Evolutionary conservation across 352 stramenopile genomes (phyloP).

Genomic region (Pythium biforme): DNA sequence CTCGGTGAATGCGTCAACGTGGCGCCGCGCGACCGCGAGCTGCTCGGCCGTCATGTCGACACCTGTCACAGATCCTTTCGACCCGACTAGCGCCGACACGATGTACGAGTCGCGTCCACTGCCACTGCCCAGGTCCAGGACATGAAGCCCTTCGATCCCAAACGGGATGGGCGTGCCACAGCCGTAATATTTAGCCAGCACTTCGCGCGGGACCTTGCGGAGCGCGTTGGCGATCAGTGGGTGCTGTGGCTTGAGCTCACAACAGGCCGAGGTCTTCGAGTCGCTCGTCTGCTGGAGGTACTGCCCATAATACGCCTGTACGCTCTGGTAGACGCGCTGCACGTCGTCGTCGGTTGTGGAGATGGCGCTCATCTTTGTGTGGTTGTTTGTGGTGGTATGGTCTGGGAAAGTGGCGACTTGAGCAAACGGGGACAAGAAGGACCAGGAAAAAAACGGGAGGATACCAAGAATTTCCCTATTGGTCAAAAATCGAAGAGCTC

Average conservation of each 20-base stretch:
- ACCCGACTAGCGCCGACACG: conserved; percentile 74
- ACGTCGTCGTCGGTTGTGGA: background rate
- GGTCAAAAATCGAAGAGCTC: no score
- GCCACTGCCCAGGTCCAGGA: conserved; percentile 88
- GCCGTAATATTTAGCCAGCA: conserved; percentile 77
- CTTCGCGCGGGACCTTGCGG: conserved; percentile 55
- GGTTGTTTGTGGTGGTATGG: no score
- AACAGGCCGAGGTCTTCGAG: conserved; percentile 80
- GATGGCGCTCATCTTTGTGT: no score
- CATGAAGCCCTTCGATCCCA: conserved; percentile 41
- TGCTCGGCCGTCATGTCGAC: conserved; percentile 92
- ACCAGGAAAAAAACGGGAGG: no score
- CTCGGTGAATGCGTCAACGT: conserved; percentile 69
- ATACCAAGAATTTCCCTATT: no score
- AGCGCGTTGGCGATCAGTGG: conserved; percentile 45
- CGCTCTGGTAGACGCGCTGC: conserved; percentile 13
- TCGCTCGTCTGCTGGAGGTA: conserved; percentile 49
- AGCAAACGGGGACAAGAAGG: no score
- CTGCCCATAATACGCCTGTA: conserved; percentile 40
- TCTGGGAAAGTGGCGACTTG: no score
- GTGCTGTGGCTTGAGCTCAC: conserved; percentile 31
- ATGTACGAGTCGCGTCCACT: conserved; percentile 89
- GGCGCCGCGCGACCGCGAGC: conserved; percentile 65
- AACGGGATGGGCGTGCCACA: conserved; percentile 75
- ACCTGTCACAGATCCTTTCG: conserved; percentile 75